Base-by-base conservation (phyloP, 139 green algal species). In the Chlorella vulgaris region DNA sequence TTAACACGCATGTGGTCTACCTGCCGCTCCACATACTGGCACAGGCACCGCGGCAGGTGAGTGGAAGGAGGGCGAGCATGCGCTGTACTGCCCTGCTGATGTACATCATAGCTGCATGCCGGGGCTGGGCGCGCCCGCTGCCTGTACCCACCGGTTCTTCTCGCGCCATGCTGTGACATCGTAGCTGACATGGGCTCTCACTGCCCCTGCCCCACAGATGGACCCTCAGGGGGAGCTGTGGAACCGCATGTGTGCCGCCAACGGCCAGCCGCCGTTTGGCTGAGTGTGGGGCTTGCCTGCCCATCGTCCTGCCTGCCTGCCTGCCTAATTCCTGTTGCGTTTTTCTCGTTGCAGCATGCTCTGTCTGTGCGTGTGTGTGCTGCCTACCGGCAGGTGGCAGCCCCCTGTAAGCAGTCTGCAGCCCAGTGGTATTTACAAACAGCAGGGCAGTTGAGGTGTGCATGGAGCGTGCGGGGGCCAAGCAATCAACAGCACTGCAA, bases 1-100 rank as follows among this genome's bases (percentile, higher is more conserved):
- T n/a, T n/a, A 79, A 67, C 73, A 79, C 61, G 31, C 58, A 79
- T 35, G 51, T 79, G 35, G 53, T 78, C 21, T 76, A 36, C 73
- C 43, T 79, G 26, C 73, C 73, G 19, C 53, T 79, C 29, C 58
- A 47, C 7, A 8, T 69, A 21, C 73, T 79, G 73, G 73, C 73
- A 4, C 51, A 69, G 51, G 73, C 39, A 77, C 73, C 73, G 7
- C 73, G 73, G 51, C 42, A 62, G 69, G 69, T 76, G 31, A 47
- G 65, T 33, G 7, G 35, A n/a, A n/a, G n/a, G n/a, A n/a, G n/a
- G n/a, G n/a, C n/a, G n/a, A n/a, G n/a, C n/a, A n/a, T n/a, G n/a
- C n/a, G n/a, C n/a, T n/a, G n/a, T n/a, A n/a, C n/a, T n/a, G n/a
- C n/a, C 63, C 61, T 67, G 60, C n/a, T 10, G 22, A 8, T 35